Evolutionary conservation across 2,329 filamentous ascomycete species (phyloP).

Genomic region (Clarireedia homoeocarpa): DNA sequence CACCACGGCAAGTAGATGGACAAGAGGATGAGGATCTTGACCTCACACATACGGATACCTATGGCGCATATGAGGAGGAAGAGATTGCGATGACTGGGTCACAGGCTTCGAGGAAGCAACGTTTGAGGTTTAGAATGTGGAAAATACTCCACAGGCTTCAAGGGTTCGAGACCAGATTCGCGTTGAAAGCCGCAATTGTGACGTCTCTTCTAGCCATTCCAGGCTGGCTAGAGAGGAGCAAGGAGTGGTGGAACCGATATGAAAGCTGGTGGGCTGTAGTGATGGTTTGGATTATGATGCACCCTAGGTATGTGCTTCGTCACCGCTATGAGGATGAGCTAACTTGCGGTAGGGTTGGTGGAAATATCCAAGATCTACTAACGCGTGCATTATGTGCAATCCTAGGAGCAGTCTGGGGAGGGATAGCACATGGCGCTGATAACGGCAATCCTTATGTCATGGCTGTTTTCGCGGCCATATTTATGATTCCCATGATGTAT

Average conservation of each 20-base stretch:
- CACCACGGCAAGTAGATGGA: conserved; percentile 19
- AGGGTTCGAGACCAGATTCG: conserved; percentile 50
- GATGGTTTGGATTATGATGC: conserved; percentile 31
- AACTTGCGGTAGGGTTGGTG: conserved; percentile 37
- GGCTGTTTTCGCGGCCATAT: conserved; percentile 46
- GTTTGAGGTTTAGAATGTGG: conserved; percentile 42
- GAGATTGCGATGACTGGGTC: conserved; percentile 34
- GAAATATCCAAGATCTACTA: conserved; percentile 50
- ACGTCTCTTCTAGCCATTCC: conserved; percentile 46
- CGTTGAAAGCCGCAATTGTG: conserved; percentile 46
- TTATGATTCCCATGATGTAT: conserved; percentile 53
- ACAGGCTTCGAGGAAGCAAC: conserved; percentile 31
- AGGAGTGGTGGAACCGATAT: conserved; percentile 46
- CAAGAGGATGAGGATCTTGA: conserved; percentile 21
- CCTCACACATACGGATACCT: conserved; percentile 17
- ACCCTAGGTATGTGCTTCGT: conserved; percentile 33
- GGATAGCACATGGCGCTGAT: conserved; percentile 41
- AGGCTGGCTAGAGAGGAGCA: conserved; percentile 40
- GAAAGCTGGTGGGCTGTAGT: conserved; percentile 52
- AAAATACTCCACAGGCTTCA: conserved; percentile 43
- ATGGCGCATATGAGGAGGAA: conserved; percentile 30
- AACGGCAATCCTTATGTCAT: conserved; percentile 47
- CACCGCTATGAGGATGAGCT: neutral
- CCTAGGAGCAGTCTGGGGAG: conserved; percentile 48
- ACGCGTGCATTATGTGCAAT: conserved; percentile 41